Base-by-base conservation (phyloP, 148 eudicot species). In the Cornus florida region DNA sequence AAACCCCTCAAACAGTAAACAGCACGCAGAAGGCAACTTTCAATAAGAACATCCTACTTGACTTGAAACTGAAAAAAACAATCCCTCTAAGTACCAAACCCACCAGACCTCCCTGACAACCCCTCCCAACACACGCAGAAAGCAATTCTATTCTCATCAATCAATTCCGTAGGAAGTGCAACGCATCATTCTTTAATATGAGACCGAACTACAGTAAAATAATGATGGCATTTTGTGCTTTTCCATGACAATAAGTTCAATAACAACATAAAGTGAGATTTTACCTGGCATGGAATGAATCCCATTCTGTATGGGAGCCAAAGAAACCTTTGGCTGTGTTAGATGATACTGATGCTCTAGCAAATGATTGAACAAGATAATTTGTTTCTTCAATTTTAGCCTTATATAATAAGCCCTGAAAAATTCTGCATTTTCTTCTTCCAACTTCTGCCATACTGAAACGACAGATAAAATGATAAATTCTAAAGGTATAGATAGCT, bases 351-450 rank as follows among this genome's bases (percentile, higher is more conserved):
- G 99, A 88, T 89, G 91, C 83, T 96, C 95, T 59, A 96, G 98
- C 87, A 96, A 88, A 87, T 91, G 91, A 82, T 96, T 96, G 86
- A 96, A 96, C 83, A 92, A 72, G 77, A 94, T 90, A 69, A 96
- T 96, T 89, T 96, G 99, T 87, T 92, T 96, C 92, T 96, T 96
- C 87, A 96, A 38, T 80, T 96, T 96, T 75, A 96, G 94, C 92
- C 99, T 88, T 86, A 94, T 88, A 87, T 93, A 94, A 85, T 96
- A 96, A 22, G 97, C 95, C 85, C 97, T 88, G 85, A 96, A 96
- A 80, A 96, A 96, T 57, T 96, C 99, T 1, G 99, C 94, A 89
- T 96, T 96, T 84, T 96, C 99, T 90, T 96, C 99, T 84, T 96
- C 99, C 88, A 96, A 80, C 82, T 96, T 96, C 94, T 96, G 98